Conservation (phyloP, 257 asterid genomes). For the Penstemon davidsonii region DNA sequence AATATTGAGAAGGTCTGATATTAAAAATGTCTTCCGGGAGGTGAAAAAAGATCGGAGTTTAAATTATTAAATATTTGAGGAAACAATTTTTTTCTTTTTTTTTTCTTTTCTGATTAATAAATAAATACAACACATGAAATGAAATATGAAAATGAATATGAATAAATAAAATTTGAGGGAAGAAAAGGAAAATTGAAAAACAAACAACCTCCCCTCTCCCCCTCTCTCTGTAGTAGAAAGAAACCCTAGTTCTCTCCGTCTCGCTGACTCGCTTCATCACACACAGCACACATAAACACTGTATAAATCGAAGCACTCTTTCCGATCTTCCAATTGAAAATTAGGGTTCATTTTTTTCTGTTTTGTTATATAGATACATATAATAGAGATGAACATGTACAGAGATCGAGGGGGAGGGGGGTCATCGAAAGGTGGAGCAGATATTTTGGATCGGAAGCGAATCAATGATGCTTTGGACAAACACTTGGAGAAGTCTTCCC, state of each 20-base stretch:
- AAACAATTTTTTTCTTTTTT: too few species aligned
- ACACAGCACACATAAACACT: constrained; percentile 21
- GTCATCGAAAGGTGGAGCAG: constrained; percentile 53
- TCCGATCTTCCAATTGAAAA: constrained; percentile 15
- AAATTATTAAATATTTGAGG: neutral
- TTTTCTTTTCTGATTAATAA: too few species aligned
- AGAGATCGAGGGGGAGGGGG: constrained; percentile 55
- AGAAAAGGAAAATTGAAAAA: constrained; percentile 28
- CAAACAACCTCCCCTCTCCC: constrained; percentile 24
- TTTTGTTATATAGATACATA: neutral
- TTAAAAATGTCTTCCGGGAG: too few species aligned
- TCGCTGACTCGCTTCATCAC: neutral
- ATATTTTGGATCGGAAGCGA: constrained; percentile 59
- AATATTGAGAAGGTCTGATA: too few species aligned
- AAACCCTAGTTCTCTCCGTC: constrained; percentile 46
- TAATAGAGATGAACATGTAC: constrained; percentile 35
- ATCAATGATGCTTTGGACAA: constrained; percentile 58
- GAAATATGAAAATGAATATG: neutral
- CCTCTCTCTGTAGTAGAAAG: constrained; percentile 11
- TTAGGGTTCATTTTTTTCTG: too few species aligned
- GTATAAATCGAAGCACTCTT: constrained; percentile 27
- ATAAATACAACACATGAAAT: neutral
- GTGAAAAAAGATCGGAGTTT: too few species aligned
- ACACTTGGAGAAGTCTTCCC: constrained; percentile 57
- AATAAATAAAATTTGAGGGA: neutral